Evolutionary conservation across 1,284 basidiomycete species (phyloP).

Genomic region (Meripilus lineatus): DNA sequence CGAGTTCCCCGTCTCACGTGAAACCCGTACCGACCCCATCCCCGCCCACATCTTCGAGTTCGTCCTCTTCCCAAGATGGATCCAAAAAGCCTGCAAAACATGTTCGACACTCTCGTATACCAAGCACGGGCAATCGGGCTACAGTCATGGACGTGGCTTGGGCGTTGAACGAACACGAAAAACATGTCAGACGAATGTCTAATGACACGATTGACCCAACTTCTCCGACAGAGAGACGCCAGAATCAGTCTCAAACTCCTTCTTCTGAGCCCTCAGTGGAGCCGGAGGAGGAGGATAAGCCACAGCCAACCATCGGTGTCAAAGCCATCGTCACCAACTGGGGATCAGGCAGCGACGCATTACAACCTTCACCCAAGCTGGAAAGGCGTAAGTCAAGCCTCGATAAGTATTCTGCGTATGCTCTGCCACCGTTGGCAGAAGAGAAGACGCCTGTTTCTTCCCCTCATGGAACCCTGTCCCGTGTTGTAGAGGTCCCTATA

Average conservation of each 20-base stretch:
- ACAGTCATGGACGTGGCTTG: constrained; percentile 76
- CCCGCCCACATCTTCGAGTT: not conserved
- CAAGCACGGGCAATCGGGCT: constrained; percentile 63
- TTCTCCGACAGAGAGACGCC: not conserved
- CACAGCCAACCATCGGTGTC: constrained; percentile 15
- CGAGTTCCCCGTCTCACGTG: not conserved
- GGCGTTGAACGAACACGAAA: constrained; percentile 40
- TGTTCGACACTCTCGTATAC: constrained; percentile 46
- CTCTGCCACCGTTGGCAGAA: constrained; percentile 61
- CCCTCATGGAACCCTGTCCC: constrained; percentile 49
- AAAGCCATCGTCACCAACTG: constrained; percentile 22
- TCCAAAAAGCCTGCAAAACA: constrained; percentile 22
- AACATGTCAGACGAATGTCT: constrained; percentile 2
- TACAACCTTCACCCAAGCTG: constrained; percentile 9
- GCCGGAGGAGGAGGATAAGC: constrained; percentile 7
- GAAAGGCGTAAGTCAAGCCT: constrained; percentile 64
- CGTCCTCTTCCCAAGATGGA: constrained; percentile 6
- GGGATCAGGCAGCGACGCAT: constrained; percentile 14
- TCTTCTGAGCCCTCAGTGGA: not conserved
- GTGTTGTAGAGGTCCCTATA: too few species aligned
- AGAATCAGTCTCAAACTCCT: not conserved
- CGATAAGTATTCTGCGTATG: constrained; percentile 58
- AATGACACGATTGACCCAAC: not conserved
- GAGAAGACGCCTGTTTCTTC: constrained; percentile 57
- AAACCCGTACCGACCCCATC: not conserved